phyloP scores from a whole-genome alignment of 1,284 basidiomycete species.

The Rhodotorula glutinis region DNA sequence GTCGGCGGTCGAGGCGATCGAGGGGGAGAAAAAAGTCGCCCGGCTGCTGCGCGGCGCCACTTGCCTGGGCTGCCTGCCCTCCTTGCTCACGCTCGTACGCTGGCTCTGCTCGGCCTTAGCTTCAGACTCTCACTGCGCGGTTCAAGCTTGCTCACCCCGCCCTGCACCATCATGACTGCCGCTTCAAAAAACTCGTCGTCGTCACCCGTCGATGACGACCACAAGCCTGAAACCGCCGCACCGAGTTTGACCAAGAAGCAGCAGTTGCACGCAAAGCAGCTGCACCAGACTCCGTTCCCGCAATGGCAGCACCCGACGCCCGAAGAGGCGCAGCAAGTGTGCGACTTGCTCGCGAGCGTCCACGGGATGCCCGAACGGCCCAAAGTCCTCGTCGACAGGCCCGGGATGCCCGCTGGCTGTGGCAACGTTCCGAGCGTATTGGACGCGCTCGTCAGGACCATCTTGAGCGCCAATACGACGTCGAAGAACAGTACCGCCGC shows the following conservation, averaged over 20 bases:
- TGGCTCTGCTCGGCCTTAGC: no score
- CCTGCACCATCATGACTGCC: no score
- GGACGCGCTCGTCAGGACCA: constrained; percentile 67
- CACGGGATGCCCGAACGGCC: constrained; percentile 49
- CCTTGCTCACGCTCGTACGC: no score
- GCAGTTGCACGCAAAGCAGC: constrained; percentile 13
- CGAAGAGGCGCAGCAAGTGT: constrained; percentile 55
- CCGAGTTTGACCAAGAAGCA: constrained; percentile 35
- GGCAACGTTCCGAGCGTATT: constrained; percentile 63
- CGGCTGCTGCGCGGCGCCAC: no score
- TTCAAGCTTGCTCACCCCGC: no score
- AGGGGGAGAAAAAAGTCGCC: no score
- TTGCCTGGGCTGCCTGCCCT: no score
- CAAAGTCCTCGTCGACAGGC: constrained; percentile 44
- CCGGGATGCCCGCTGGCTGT: constrained; percentile 54
- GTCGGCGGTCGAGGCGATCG: no score
- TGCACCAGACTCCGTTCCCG: constrained; percentile 55
- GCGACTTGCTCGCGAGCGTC: constrained; percentile 52
- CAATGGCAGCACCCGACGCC: constrained; percentile 56
- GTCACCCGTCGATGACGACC: no score
- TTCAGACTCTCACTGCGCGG: no score
- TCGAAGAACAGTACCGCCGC: constrained; percentile 62
- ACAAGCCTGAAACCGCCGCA: no score
- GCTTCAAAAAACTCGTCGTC: no score
- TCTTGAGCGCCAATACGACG: constrained; percentile 72